Base-by-base conservation (phyloP, 345 rosid species). In the Euphorbia tirucalli region DNA sequence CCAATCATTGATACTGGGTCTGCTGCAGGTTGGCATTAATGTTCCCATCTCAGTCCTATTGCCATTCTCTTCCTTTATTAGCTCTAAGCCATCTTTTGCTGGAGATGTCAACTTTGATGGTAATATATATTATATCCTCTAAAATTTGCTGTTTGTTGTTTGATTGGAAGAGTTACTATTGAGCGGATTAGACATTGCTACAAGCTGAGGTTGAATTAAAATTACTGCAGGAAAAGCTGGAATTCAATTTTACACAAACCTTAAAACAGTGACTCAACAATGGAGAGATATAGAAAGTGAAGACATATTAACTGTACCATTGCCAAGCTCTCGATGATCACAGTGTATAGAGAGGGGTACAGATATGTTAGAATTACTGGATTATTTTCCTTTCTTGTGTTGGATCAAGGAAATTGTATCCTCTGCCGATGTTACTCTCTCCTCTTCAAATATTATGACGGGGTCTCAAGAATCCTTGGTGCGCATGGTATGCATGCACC, bases 1-100 rank as follows among this genome's bases (percentile, higher is more conserved):
- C 30, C 5, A 30, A 2, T 18, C 16, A 52, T 13, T 16, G 24
- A 66, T 66, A 16, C 50, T 69, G 61, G 59, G 19, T 46, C 39
- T 46, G 28, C 58, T 43, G 57, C 85, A 89, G 93, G 85, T 87
- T 41, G 90, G 93, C 27, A 80, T 87, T 43, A 87, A 89, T 58
- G 83, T 85, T 59, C 85, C 85, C 9, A 69, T 84, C 75, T 78
- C 88, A 0, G 83, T 76, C 27, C 81, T 87, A 21, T 28, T 79
- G 63, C 88, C 87, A 1, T 82, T 78, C 71, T 79, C 84, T 2
- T 85, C 87, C 11, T 78, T 76, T 63, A 74, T 72, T 0, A 74
- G 89, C 65, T 71, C 65, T 14, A 89, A 71, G 77, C 85, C 91
- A 63, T 82, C 79, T 21, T 85, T 85, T 30, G 71, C 83, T 1